phyloP scores from a whole-genome alignment of 805 yeast species.

The Schwanniomyces vanrijiae region DNA sequence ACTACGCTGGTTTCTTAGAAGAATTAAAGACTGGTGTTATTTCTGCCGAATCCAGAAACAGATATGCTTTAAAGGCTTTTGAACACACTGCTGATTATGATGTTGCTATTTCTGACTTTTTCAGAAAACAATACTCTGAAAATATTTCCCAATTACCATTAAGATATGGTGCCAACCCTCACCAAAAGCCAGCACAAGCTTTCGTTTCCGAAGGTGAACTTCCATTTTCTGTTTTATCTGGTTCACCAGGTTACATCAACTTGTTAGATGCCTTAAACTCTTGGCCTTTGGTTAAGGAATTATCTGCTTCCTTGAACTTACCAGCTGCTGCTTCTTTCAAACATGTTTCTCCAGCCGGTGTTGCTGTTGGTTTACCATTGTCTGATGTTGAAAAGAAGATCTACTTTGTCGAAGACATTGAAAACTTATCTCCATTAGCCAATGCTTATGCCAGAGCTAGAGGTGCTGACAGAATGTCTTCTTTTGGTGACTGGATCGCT shows the following conservation, averaged over 20 bases:
- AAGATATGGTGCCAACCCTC: slow-evolving; percentile 98
- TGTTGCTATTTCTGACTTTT: slow-evolving; percentile 91
- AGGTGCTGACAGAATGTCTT: slow-evolving; percentile 99
- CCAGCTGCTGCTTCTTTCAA: slow-evolving; percentile 99
- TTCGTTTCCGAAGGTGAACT: slow-evolving; percentile 81
- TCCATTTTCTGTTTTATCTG: slow-evolving; percentile 91
- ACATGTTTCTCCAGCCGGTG: slow-evolving; percentile 99
- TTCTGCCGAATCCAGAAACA: slow-evolving; percentile 71
- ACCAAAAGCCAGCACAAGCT: slow-evolving; percentile 99
- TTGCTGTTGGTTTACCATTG: slow-evolving; percentile 94
- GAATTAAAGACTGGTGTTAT: slow-evolving; percentile 78
- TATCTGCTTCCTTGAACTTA: slow-evolving; percentile 87
- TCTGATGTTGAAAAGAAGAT: slow-evolving; percentile 89
- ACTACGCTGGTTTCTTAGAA: slow-evolving; percentile 82
- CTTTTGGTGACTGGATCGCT: slow-evolving; percentile 98
- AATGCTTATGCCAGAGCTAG: slow-evolving; percentile 99
- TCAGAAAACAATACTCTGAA: slow-evolving; percentile 96
- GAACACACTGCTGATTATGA: slow-evolving; percentile 99
- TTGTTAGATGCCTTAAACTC: slow-evolving; percentile 95
- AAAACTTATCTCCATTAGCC: slow-evolving; percentile 93
- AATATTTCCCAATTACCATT: slow-evolving; percentile 85
- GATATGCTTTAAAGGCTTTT: slow-evolving; percentile 91
- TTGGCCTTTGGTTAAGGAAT: slow-evolving; percentile 98
- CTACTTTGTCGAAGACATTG: slow-evolving; percentile 93
- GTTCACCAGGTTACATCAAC: slow-evolving; percentile 98